Evolutionary conservation across 1,284 basidiomycete genomes (phyloP).

Genomic region (Amanita bisporigera): DNA sequence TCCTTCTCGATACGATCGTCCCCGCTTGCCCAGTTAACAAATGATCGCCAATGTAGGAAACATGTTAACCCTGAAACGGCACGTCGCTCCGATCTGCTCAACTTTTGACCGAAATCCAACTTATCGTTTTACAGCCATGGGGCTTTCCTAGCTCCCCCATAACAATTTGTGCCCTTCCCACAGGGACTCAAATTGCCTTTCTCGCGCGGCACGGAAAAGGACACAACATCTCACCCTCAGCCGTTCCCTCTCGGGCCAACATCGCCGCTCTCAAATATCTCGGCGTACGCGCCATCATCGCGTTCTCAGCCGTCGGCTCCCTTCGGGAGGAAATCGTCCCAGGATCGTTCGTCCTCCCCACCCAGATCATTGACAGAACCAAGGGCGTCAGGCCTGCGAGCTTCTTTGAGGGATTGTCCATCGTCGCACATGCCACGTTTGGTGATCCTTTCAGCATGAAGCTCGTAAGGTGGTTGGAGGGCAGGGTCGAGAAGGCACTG

Average conservation of each 20-base stretch:
- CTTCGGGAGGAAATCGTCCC: slow-evolving; percentile 94
- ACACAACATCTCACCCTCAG: slow-evolving; percentile 78
- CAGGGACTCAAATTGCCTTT: slow-evolving; percentile 86
- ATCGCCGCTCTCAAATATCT: slow-evolving; percentile 95
- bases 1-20: slow-evolving; percentile 1
- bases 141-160: slow-evolving; percentile 92
- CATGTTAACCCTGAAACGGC: slow-evolving; percentile 75
- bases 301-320: slow-evolving; percentile 97
- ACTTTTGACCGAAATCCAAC: not conserved
- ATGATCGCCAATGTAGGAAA: slow-evolving; percentile 51
- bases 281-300: slow-evolving; percentile 88
- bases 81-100: slow-evolving; percentile 28
- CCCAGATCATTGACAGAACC: slow-evolving; percentile 96
- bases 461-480: slow-evolving; percentile 74
- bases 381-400: slow-evolving; percentile 87
- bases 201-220: slow-evolving; percentile 87
- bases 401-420: slow-evolving; percentile 83
- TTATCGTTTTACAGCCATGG: slow-evolving; percentile 74
- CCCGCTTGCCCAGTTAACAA: slow-evolving; percentile 2
- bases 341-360: slow-evolving; percentile 88
- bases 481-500: slow-evolving; percentile 68
- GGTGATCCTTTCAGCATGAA: slow-evolving; percentile 86
- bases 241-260: slow-evolving; percentile 88
- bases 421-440: slow-evolving; percentile 95
- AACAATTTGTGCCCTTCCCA: slow-evolving; percentile 82